Evolutionary conservation across 148 eudicot species (phyloP), one percentile per base, ranked within the genome.

Genomic region (Talinum fruticosum): DNA sequence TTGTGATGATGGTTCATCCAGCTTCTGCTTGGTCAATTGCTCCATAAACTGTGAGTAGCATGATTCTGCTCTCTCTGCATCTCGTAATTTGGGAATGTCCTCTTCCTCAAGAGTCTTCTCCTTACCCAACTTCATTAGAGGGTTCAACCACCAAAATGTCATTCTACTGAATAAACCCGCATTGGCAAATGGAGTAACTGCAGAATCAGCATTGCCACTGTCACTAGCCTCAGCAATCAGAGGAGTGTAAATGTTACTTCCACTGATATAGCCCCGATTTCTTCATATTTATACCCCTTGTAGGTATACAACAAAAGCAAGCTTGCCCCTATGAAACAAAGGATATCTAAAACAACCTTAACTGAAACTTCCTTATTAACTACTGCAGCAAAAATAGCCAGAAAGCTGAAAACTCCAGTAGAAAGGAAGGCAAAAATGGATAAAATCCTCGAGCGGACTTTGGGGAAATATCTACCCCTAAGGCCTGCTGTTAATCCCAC

Each of bases 111-210:
- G 89, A 49, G 89, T 86, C 84, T 87, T 92, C 78, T 83, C 81
- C 76, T 78, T 88, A 26, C 99, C 99, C 72, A 29, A 69, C 85
- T 82, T 95, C 97, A 95, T 91, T 83, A 95, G 76, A 30, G 92
- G 78, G 54, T 92, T 86, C 80, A 95, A 69, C 97, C 99, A 95
- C 97, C 90, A 87, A 80, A 93, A 93, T 2, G 97, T 83, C 85
- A 87, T 75, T 75, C 78, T 83, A 82, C 88, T 89, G 14, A 87
- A 69, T 54, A 85, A 84, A 28, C 93, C 86, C 3, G 98, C 90
- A 69, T 75, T 79, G 49, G 89, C 83, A 86, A 94, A 89, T 73
- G 82, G 80, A 65, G 93, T 84, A 74, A 85, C 80, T 37, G 37
- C 75, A 74, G 86, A 36, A 73, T 75, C 78, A 53, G 45, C 49